Base-by-base conservation (phyloP, 164 flowering plant species). In the Liriodendron chinense region DNA sequence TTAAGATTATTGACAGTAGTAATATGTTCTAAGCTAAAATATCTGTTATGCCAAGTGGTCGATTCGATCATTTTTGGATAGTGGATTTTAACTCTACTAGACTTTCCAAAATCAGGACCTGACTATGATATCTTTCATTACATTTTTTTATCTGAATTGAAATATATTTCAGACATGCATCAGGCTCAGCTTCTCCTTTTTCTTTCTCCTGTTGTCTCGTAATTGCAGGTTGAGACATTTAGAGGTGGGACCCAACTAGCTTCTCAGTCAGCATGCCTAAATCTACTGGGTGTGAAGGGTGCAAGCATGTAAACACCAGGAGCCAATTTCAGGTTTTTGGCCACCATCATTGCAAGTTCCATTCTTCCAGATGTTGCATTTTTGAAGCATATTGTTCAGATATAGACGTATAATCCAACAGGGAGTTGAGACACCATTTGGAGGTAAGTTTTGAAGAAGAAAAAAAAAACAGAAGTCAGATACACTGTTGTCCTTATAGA, bases 161-260 rank as follows among this genome's bases (percentile, higher is more conserved):
- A 49, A 49, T 49, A 7, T 49, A 49, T 7, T 49, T 7, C 10
- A 12, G 9, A 49, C 53, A 12, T 49, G 7, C 53, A 7, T 12
- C 53, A 7, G 7, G 53, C 53, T 12, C n/a, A n/a, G n/a, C 53
- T 49, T 12, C 7, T 49, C 53, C 10, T 49, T 49, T 12, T 49
- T 49, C 53, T 12, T 49, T 12, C 7, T 12, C 53, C 53, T 12
- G 10, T 12, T 49, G 9, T 12, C 10, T 0, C 10, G 10, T 49
- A 12, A 49, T 74, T 34, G 23, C 81, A 90, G 97, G 97, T 92
- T 75, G 97, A 94, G 5, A 92, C 97, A n/a, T 88, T 92, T 14
- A 94, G 95, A 18, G 97, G 97, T 25, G 97, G 97, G 18, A 91
- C 94, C 62, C 92, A 89, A 72, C 88, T 93, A n/a, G 92, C 92